A percentile compares a stretch with the other conserved stretches of the same genome.
Conservation (phyloP, 768 basidiomycete species). For the Coprinopsis sp. region DNA sequence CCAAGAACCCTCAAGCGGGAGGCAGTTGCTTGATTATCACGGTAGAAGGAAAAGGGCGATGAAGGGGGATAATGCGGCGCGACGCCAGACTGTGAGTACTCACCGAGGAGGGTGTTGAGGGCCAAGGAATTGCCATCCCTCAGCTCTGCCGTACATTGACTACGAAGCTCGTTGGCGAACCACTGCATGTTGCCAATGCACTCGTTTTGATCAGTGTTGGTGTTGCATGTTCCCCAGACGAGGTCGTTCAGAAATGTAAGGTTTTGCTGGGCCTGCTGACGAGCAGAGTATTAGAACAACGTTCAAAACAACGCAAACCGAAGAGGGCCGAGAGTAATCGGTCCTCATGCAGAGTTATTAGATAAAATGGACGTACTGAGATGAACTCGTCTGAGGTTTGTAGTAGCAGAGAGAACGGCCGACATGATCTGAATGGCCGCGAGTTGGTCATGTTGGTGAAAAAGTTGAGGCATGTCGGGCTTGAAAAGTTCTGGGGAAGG, state of each 20-base stretch:
- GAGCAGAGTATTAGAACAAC: not conserved
- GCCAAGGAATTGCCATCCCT: conserved; percentile 46
- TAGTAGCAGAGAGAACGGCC: conserved; percentile 67
- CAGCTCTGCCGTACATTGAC: conserved; percentile 55
- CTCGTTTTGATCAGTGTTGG: conserved; percentile 37
- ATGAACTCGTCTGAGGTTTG: conserved; percentile 51
- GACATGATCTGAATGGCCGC: conserved; percentile 61
- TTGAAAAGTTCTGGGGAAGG: conserved; percentile 63
- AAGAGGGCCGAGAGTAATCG: not conserved
- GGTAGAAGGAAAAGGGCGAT: not conserved
- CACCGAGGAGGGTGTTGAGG: conserved; percentile 51
- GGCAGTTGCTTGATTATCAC: no score
- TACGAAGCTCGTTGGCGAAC: conserved; percentile 47
- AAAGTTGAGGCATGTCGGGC: conserved; percentile 59
- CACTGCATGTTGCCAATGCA: conserved; percentile 67
- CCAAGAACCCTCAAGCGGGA: no score
- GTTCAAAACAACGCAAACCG: not conserved
- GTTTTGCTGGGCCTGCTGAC: conserved; percentile 56
- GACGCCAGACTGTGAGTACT: conserved; percentile 14
- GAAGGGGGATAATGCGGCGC: not conserved
- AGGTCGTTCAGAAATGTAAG: conserved; percentile 58
- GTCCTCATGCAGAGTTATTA: not conserved
- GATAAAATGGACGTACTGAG: conserved; percentile 35
- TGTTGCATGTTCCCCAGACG: conserved; percentile 81
- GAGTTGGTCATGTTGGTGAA: conserved; percentile 71